Conservation (phyloP, 768 basidiomycete genomes). For the Aureoboletus auriporus region DNA sequence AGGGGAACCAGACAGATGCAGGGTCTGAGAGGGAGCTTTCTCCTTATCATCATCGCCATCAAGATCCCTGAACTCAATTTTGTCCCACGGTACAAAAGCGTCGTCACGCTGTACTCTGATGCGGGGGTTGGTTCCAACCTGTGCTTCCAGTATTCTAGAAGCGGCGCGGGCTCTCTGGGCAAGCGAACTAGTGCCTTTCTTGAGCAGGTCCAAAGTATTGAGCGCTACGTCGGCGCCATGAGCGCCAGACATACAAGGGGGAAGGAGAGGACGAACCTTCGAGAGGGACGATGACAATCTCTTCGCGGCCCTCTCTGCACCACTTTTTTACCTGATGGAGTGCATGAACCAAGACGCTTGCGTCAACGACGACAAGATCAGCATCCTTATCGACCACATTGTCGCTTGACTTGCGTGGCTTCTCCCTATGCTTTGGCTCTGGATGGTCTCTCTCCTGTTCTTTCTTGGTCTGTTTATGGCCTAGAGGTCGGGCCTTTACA, state of each 20-base stretch:
- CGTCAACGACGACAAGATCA: slow-evolving; percentile 74
- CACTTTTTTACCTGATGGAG: slow-evolving; percentile 78
- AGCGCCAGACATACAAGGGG: slow-evolving; percentile 2
- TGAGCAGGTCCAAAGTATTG: slow-evolving; percentile 87
- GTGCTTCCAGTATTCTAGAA: slow-evolving; percentile 83
- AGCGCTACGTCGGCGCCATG: slow-evolving; percentile 49
- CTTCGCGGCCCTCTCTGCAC: slow-evolving; percentile 72
- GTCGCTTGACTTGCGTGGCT: slow-evolving; percentile 21
- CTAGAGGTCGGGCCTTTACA: slow-evolving; percentile 23
- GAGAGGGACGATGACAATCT: slow-evolving; percentile 78
- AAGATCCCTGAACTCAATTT: slow-evolving; percentile 50
- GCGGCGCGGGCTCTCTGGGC: slow-evolving; percentile 84
- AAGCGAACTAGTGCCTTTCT: slow-evolving; percentile 79
- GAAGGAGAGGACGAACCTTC: slow-evolving; percentile 58
- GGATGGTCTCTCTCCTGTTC: slow-evolving; percentile 19
- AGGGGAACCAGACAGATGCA: slow-evolving; percentile 44
- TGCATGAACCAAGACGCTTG: slow-evolving; percentile 77
- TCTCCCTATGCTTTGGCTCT: slow-evolving; percentile 16
- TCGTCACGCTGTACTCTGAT: slow-evolving; percentile 81
- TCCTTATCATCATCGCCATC: slow-evolving; percentile 20
- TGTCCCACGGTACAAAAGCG: slow-evolving; percentile 80
- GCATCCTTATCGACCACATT: slow-evolving; percentile 52
- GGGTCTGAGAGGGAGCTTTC: slow-evolving; percentile 20
- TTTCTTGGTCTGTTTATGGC: slow-evolving; percentile 22
- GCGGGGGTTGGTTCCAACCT: slow-evolving; percentile 78